These are phyloP conservation scores for Schwanniomyces yamadae DNA, from an alignment of 805 yeast genomes.

Conservation along the genomic window DNA sequence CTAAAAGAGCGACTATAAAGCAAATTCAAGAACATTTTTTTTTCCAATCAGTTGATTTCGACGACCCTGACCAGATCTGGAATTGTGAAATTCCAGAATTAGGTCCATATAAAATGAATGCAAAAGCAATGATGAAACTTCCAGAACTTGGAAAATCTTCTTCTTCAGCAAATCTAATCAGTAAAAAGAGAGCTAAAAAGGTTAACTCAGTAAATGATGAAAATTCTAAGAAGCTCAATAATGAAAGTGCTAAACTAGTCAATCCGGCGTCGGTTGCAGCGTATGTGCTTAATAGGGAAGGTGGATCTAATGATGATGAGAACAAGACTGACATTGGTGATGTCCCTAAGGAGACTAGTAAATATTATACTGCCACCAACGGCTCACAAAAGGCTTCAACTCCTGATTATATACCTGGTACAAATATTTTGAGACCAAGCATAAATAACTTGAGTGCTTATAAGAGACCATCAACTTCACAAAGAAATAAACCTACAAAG, in stretches of 20 bases:
- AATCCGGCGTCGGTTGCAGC: conserved; percentile 44
- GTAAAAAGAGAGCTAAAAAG: conserved; percentile 8
- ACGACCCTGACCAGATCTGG: conserved; percentile 68
- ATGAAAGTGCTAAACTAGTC: conserved; percentile 11
- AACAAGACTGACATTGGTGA: conserved; percentile 17
- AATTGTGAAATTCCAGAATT: conserved; percentile 59
- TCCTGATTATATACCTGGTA: conserved; percentile 58
- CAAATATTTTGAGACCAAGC: conserved; percentile 54
- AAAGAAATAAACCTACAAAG: conserved; percentile 8
- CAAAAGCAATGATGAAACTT: conserved; percentile 75
- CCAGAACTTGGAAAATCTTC: conserved; percentile 38
- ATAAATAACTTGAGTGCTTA: conserved; percentile 36
- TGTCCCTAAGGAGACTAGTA: conserved; percentile 21
- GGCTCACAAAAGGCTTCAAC: conserved; percentile 30
- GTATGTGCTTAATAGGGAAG: conserved; percentile 32
- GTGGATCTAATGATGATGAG: conserved; percentile 17
- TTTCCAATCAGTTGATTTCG: conserved; percentile 68
- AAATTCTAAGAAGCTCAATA: conserved; percentile 8
- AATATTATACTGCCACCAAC: conserved; percentile 26
- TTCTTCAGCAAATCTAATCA: conserved; percentile 13
- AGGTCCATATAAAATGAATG: conserved; percentile 71
- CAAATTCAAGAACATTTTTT: conserved; percentile 68
- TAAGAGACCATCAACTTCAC: conserved; percentile 17
- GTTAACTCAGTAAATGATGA: conserved; percentile 10
- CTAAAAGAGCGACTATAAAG: conserved; percentile 55